phyloP scores from a whole-genome alignment of 352 stramenopile species.

The Phytophthora citrophthora region DNA sequence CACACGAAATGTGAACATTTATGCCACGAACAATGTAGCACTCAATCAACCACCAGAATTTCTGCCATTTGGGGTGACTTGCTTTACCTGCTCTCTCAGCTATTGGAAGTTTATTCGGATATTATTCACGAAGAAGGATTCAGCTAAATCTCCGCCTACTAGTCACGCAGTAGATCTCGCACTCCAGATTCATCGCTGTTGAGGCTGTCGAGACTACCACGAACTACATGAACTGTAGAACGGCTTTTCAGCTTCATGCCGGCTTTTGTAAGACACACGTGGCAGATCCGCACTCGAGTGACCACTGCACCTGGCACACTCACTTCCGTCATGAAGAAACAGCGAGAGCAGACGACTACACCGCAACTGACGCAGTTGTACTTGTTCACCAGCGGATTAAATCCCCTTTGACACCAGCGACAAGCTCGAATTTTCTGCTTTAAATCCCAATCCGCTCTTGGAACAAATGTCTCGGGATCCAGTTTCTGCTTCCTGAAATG shows the following conservation, averaged over 20 bases:
- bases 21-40: too few relatives aligned
- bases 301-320: conserved; percentile 44
- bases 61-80: too few relatives aligned
- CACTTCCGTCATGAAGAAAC: conserved; percentile 38
- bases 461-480: conserved; percentile 43
- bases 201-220: conserved; percentile 30
- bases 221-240: conserved; percentile 5
- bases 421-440: conserved; percentile 36
- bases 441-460: conserved; percentile 32
- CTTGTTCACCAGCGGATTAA: conserved; percentile 38
- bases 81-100: too few relatives aligned
- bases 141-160: too few relatives aligned
- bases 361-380: conserved; percentile 39
- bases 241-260: conserved; percentile 27
- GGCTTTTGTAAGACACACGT: conserved; percentile 19
- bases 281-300: conserved; percentile 43
- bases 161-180: conserved; percentile 25
- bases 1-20: too few relatives aligned
- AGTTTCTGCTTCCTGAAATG: conserved; percentile 47
- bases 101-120: too few relatives aligned
- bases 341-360: conserved; percentile 31
- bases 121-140: too few relatives aligned
- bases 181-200: conserved; percentile 26
- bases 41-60: too few relatives aligned
- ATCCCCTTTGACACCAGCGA: conserved; percentile 26